These are phyloP conservation scores for Spizellomyces sp. DNA, from an alignment of 192 early-diverging fungal genomes.

Conservation along the genomic window DNA sequence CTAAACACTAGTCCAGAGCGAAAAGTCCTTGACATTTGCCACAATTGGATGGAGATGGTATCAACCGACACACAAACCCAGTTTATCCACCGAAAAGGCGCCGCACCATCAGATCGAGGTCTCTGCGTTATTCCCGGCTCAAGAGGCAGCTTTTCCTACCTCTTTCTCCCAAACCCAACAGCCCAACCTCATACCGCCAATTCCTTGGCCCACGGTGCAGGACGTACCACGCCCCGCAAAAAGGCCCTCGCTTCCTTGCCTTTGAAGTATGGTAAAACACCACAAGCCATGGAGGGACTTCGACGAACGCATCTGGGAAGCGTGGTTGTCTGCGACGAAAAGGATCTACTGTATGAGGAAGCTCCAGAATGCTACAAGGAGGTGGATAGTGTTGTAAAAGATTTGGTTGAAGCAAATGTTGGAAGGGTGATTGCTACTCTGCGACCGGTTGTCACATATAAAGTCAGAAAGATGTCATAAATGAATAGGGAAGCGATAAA, in stretches of 20 bases:
- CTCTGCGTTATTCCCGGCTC: constrained; percentile 62
- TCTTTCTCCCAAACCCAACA: constrained; percentile 52
- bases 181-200: constrained; percentile 48
- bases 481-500: too few relatives aligned
- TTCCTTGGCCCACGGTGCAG: constrained; percentile 63
- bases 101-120: constrained; percentile 55
- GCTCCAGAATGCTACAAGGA: constrained; percentile 65
- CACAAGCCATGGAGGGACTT: constrained; percentile 24
- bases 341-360: constrained; percentile 57
- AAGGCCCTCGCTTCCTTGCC: constrained; percentile 35
- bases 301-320: constrained; percentile 49
- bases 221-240: constrained; percentile 48
- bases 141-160: constrained; percentile 57
- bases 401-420: constrained; percentile 42
- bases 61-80: constrained; percentile 13
- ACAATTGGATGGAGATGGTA: constrained; percentile 52
- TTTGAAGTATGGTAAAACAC: neutral
- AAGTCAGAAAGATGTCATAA: constrained; percentile 24
- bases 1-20: constrained; percentile 29
- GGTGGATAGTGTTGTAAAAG: constrained; percentile 53
- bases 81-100: constrained; percentile 64
- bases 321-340: constrained; percentile 59
- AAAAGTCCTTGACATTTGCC: constrained; percentile 59
- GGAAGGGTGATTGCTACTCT: constrained; percentile 54
- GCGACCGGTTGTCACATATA: constrained; percentile 61